Percentiles rank a stretch among this genome's conserved stretches.
These are phyloP conservation scores for Rusavskia elegans DNA, from an alignment of 495 filamentous ascomycete species.

Conservation along the genomic window DNA sequence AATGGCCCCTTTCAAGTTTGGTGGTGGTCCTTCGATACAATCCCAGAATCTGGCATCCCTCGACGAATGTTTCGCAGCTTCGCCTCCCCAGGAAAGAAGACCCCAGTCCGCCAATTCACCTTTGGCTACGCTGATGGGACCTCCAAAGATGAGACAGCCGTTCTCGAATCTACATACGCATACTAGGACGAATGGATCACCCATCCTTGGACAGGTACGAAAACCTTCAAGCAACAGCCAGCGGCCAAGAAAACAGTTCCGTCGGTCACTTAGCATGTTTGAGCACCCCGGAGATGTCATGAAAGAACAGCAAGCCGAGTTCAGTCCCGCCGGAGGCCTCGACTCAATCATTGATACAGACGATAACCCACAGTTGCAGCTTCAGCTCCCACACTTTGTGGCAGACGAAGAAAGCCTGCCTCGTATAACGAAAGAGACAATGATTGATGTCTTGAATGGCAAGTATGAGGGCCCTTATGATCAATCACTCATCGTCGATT, in stretches of 20 bases:
- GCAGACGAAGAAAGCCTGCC: constrained; percentile 71
- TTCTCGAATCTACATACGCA: constrained; percentile 31
- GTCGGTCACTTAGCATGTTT: constrained; percentile 93
- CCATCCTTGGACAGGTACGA: constrained; percentile 49
- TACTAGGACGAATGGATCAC: constrained; percentile 49
- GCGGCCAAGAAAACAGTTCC: constrained; percentile 74
- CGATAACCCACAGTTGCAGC: constrained; percentile 47
- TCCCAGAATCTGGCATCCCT: constrained; percentile 46
- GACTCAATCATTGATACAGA: constrained; percentile 66
- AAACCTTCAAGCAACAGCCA: constrained; percentile 54
- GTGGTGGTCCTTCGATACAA: constrained; percentile 37
- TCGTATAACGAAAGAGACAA: constrained; percentile 63
- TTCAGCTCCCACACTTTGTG: constrained; percentile 74
- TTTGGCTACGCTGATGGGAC: constrained; percentile 28
- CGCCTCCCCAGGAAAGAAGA: constrained; percentile 55
- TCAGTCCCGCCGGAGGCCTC: constrained; percentile 36
- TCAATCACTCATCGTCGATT: constrained; percentile 76
- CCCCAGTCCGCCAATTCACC: constrained; percentile 40
- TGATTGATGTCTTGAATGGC: constrained; percentile 75
- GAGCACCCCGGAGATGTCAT: constrained; percentile 80
- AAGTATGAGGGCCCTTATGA: constrained; percentile 60
- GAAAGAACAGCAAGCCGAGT: constrained; percentile 44
- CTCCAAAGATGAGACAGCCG: constrained; percentile 45
- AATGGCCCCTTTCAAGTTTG: constrained; percentile 62
- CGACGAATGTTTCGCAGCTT: constrained; percentile 64